Evolutionary conservation across 2,329 filamentous ascomycete genomes (phyloP).

Genomic region (Byssochlamys sp.): DNA sequence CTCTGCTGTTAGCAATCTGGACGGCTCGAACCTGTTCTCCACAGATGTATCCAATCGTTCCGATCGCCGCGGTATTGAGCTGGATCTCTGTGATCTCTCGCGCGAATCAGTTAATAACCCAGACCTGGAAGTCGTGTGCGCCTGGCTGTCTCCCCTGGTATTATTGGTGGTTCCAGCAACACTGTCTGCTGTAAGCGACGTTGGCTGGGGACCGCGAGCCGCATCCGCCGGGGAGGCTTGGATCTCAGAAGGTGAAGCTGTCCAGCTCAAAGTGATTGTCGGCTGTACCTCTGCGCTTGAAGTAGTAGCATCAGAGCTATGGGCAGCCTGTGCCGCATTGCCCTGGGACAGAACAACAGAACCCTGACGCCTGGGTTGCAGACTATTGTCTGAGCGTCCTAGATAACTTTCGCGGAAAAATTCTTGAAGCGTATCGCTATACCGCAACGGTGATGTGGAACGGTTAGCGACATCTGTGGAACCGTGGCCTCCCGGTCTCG

Average conservation of each 20-base stretch:
- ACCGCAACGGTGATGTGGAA: conserved; percentile 21
- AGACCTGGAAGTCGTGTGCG: conserved; percentile 11
- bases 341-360: conserved; percentile 34
- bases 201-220: conserved; percentile 13
- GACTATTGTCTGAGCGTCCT: conserved; percentile 18
- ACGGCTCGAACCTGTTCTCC: conserved; percentile 18
- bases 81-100: conserved; percentile 22
- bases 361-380: conserved; percentile 28
- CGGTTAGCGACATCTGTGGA: conserved; percentile 22
- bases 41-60: conserved; percentile 17
- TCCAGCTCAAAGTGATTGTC: conserved; percentile 29
- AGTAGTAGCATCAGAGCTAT: conserved; percentile 15
- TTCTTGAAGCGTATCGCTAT: conserved; percentile 21
- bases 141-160: conserved; percentile 7
- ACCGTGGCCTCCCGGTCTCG: conserved; percentile 19
- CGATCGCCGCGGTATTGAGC: conserved; percentile 24
- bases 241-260: conserved; percentile 32
- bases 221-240: conserved; percentile 19
- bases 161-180: conserved; percentile 6
- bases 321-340: conserved; percentile 12
- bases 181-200: conserved; percentile 14
- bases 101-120: conserved; percentile 12
- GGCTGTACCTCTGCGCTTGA: conserved; percentile 21
- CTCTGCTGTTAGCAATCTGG: conserved; percentile 22
- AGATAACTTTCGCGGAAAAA: conserved; percentile 21